Evolutionary conservation across 225 moss, liverwort and hornwort genomes (phyloP).

Genomic region (Neckera pumila): DNA sequence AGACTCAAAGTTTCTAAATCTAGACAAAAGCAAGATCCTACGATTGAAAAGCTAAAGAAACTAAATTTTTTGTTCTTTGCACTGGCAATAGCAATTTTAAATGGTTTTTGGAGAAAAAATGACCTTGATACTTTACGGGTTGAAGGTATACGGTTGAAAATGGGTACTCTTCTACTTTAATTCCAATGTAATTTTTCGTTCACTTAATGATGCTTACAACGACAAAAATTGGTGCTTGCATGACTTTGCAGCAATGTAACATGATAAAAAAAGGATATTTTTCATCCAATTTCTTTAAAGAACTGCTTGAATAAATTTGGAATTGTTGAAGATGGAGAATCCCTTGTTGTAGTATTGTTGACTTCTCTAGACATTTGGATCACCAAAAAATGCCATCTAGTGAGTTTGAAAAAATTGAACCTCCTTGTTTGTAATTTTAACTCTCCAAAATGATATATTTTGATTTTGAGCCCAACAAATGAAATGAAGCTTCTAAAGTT

Average conservation of each 20-base stretch:
- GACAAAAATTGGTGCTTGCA: fast-evolving
- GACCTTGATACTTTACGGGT: too few relatives aligned
- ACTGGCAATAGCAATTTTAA: fast-evolving
- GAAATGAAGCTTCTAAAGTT: neutral
- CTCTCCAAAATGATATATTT: too few relatives aligned
- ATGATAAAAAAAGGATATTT: neutral
- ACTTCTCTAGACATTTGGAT: neutral
- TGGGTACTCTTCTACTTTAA: neutral
- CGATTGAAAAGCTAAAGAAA: fast-evolving
- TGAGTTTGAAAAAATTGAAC: neutral
- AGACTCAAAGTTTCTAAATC: neutral
- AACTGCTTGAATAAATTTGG: neutral
- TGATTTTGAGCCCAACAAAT: neutral
- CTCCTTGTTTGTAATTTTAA: neutral
- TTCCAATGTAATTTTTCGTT: neutral
- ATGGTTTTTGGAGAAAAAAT: neutral
- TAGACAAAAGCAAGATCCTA: neutral
- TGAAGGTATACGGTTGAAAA: neutral
- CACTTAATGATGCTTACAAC: fast-evolving
- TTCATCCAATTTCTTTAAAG: neutral
- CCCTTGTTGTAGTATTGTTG: neutral
- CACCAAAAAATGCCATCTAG: too few relatives aligned
- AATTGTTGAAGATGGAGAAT: neutral
- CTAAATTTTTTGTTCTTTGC: neutral
- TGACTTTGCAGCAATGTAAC: fast-evolving